Evolutionary conservation across 2,329 filamentous ascomycete genomes (phyloP), one percentile per base, ranked within the genome.

Genomic region (Fusarium abutilonis): DNA sequence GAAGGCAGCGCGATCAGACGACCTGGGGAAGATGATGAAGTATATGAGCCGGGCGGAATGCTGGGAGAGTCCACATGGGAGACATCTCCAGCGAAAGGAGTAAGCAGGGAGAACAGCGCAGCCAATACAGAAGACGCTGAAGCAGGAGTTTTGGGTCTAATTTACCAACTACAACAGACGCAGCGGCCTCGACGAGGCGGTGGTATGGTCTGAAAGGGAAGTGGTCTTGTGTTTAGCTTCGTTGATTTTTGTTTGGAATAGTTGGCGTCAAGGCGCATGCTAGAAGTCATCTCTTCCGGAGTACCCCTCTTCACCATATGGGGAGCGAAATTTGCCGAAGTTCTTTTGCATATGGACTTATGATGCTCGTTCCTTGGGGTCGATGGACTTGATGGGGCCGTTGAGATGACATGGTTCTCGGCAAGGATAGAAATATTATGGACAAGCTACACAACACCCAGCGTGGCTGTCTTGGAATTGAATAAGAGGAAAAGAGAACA

Each of bases 21-120:
- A 74, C 72, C 40, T 78, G 86, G 84, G 3, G 85, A 86, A 28
- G 84, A 82, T n/a, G 74, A 77, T 2, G 75, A 77, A n/a, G 67
- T 85, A 63, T 85, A 85, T 70, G 81, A 82, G 39, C 79, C 77
- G 19, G 79, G 78, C 1, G 80, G 78, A 0, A 78, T 75, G 1
- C 80, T 84, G 69, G 89, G 79, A 53, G 86, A 83, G 76, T 87
- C 85, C 4, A 80, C 80, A 9, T 87, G 85, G 84, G 83, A 86
- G 70, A 84, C 82, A 14, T 83, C 83, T 4, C 84, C 83, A 2
- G 78, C 78, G 1, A 80, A 79, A 55, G 80, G 77, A 0, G 63
- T 84, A 15, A 84, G 80, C 39, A 77, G 82, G 26, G 83, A 86
- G 60, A 82, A 79, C 61, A 86, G 83, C 67, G 77, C 75, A 8